Percentiles rank a stretch among this genome's conserved stretches.
Evolutionary conservation across 306 rosid genomes (phyloP).

Genomic region (Castanea crenata): DNA sequence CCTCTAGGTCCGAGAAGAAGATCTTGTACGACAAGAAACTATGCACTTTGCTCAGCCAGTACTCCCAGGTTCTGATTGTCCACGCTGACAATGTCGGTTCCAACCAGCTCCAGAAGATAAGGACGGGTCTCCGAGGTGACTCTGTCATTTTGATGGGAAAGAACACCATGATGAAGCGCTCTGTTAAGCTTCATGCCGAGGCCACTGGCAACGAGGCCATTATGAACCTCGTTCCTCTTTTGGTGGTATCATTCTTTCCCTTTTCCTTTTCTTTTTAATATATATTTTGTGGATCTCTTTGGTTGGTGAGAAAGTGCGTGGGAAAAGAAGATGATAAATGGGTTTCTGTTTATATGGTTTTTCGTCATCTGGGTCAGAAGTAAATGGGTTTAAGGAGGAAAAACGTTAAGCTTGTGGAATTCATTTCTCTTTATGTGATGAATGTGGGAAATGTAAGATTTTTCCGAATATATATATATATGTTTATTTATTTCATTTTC

Average conservation of each 20-base stretch:
- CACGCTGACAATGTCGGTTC: slow-evolving; percentile 63
- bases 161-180: slow-evolving; percentile 64
- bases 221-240: slow-evolving; percentile 52
- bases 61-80: slow-evolving; percentile 49
- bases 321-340: background rate
- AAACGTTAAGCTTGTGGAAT: background rate
- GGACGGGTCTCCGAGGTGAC: slow-evolving; percentile 55
- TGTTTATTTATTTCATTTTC: too few relatives aligned
- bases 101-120: slow-evolving; percentile 52
- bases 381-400: background rate
- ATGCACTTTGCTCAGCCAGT: slow-evolving; percentile 45
- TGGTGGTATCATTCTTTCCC: slow-evolving; percentile 19
- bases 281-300: background rate
- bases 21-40: slow-evolving; percentile 50
- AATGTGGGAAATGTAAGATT: background rate
- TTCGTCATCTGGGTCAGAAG: background rate
- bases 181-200: slow-evolving; percentile 37
- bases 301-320: background rate
- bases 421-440: too few relatives aligned
- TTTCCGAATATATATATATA: background rate
- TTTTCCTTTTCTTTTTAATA: too few relatives aligned
- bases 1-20: slow-evolving; percentile 50
- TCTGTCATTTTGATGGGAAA: slow-evolving; percentile 57
- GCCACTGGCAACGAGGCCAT: slow-evolving; percentile 41
- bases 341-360: background rate